Percentiles rank a stretch among this genome's conserved stretches.
Evolutionary conservation across 306 rosid species (phyloP).

Genomic region (Cicer pinnatifidum): DNA sequence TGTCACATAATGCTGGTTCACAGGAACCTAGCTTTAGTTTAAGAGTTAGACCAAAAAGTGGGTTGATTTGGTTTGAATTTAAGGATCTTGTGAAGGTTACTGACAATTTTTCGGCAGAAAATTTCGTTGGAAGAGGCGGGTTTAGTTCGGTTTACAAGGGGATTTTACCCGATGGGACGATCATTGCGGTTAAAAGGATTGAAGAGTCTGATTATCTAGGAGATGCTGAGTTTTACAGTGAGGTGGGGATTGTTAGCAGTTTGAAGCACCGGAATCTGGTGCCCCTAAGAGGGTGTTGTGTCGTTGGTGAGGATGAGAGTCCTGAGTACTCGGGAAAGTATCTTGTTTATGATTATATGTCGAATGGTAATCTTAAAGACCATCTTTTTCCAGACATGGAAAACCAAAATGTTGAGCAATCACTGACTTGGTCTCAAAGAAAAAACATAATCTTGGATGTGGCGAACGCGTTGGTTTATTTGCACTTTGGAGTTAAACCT

Average conservation of each 20-base stretch:
- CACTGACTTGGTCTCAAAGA: conserved; percentile 88
- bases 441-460: conserved; percentile 85
- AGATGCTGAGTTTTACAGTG: conserved; percentile 75
- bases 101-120: conserved; percentile 63
- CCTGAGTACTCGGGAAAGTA: conserved; percentile 59
- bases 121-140: conserved; percentile 89
- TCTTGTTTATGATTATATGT: conserved; percentile 88
- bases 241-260: conserved; percentile 87
- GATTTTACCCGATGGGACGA: conserved; percentile 62
- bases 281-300: conserved; percentile 88
- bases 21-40: conserved; percentile 58
- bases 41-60: conserved; percentile 70
- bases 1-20: conserved; percentile 46
- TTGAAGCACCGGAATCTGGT: conserved; percentile 88
- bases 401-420: conserved; percentile 43
- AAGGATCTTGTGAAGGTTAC: conserved; percentile 88
- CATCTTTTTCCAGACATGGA: conserved; percentile 58
- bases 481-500: conserved; percentile 92
- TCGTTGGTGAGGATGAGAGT: conserved; percentile 58
- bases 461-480: conserved; percentile 81
- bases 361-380: conserved; percentile 81
- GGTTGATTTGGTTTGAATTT: conserved; percentile 83
- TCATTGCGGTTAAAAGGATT: conserved; percentile 77
- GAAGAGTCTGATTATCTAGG: conserved; percentile 78
- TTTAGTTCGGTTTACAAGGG: conserved; percentile 84